Conservation (phyloP, 352 stramenopile genomes). For the Aphanomyces euteiches region DNA sequence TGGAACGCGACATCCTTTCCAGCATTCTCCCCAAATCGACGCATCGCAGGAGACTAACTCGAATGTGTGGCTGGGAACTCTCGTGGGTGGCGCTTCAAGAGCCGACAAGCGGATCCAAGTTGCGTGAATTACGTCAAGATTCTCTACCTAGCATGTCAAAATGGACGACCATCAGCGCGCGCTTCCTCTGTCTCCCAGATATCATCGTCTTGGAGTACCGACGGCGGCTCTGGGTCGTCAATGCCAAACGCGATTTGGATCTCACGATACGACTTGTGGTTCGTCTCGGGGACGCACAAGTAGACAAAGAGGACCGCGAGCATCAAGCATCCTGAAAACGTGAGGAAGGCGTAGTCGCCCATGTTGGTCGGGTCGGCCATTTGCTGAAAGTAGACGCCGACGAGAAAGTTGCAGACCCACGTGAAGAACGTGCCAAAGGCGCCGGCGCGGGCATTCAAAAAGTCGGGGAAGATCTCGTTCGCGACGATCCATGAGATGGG, state of each 20-base stretch:
- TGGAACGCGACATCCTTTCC: too few relatives aligned
- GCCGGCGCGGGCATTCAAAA: constrained; percentile 17
- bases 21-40: background rate
- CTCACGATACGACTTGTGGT: constrained; percentile 46
- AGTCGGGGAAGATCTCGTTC: constrained; percentile 28
- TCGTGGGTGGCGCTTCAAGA: background rate
- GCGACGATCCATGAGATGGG: constrained; percentile 20
- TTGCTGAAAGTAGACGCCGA: constrained; percentile 45
- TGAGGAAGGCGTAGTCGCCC: constrained; percentile 38
- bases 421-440: constrained; percentile 30
- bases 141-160: background rate
- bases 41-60: background rate
- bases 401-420: constrained; percentile 43
- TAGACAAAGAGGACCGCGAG: constrained; percentile 39
- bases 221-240: background rate
- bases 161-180: background rate
- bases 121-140: background rate
- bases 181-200: background rate
- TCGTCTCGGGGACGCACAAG: constrained; percentile 43
- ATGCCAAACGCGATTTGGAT: constrained; percentile 47
- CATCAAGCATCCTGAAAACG: constrained; percentile 39
- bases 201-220: background rate
- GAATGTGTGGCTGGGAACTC: background rate
- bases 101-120: background rate
- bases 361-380: constrained; percentile 37